phyloP scores from a whole-genome alignment of 1,284 basidiomycete genomes.

The Mycosarcoma maydis region DNA sequence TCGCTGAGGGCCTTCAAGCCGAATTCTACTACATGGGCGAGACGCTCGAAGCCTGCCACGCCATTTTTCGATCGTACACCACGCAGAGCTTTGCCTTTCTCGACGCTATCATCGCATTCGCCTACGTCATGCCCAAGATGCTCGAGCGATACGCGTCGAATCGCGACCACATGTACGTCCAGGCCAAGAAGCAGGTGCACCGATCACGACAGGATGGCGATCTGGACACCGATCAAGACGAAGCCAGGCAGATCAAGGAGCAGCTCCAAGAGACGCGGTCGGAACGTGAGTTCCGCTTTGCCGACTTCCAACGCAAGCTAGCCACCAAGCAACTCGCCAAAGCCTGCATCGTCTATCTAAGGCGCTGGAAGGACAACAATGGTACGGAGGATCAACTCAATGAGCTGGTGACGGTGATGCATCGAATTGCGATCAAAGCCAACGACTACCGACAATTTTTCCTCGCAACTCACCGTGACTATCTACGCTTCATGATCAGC shows the following conservation, averaged over 20 bases:
- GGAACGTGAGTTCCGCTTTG: constrained; percentile 63
- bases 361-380: constrained; percentile 57
- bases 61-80: constrained; percentile 56
- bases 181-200: constrained; percentile 50
- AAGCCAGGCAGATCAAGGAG: constrained; percentile 41
- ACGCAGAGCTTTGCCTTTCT: constrained; percentile 63
- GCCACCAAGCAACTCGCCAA: constrained; percentile 55
- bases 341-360: constrained; percentile 57
- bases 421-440: constrained; percentile 61
- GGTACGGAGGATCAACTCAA: constrained; percentile 52
- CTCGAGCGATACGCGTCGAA: constrained; percentile 61
- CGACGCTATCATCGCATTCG: constrained; percentile 58
- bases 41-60: constrained; percentile 55
- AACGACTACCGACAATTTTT: constrained; percentile 56
- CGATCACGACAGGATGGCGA: constrained; percentile 43
- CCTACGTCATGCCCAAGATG: constrained; percentile 60
- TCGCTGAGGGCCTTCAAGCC: constrained; percentile 60
- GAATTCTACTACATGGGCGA: constrained; percentile 64
- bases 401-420: constrained; percentile 58
- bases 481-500: constrained; percentile 43
- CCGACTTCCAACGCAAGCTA: constrained; percentile 60
- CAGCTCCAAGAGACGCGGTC: constrained; percentile 38
- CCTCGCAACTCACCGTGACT: constrained; percentile 32
- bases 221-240: constrained; percentile 43
- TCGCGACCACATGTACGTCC: constrained; percentile 63